Evolutionary conservation across 148 eudicot genomes (phyloP), one percentile per base, ranked within the genome.

Genomic region (Cornus kousa): DNA sequence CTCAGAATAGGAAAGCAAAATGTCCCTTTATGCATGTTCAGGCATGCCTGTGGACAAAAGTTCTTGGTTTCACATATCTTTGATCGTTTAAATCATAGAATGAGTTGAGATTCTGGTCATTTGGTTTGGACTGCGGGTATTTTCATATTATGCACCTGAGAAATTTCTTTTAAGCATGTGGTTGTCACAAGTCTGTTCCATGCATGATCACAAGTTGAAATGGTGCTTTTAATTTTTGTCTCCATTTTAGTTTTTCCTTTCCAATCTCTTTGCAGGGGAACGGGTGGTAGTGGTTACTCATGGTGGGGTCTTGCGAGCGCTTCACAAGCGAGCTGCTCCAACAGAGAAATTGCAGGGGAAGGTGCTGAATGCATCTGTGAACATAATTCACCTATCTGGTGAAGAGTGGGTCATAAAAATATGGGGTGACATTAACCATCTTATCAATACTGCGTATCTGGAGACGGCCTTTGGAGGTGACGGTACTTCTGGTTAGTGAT

Each of bases 371-470:
- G 80, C 91, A 37, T 88, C 93, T 24, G 80, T 88, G 13, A 78
- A 88, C 76, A 76, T 83, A 50, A 72, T 90, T 73, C 88, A 80
- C 82, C 22, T 88, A 70, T 82, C 75, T 9, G 76, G 82, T 0
- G 82, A 83, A 32, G 86, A 87, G 35, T 90, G 91, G 93, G 65
- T 85, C n/a, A 75, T 88, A 40, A 83, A 86, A 79, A 71, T 85
- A 24, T 90, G 93, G 93, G 84, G 84, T 37, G 93, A 90, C 75
- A 60, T 80, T 62, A 82, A 76, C 77, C 93, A 90, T 79, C 89
- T 90, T 48, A 83, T 68, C 17, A 67, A 83, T 77, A 76, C 83
- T 10, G 80, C 74, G 2, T 82, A 83, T 74, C 81, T 87, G 5
- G 76, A 85, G 78, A 80, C 84, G 0, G 91, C 79, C 46, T 80